Conservation (phyloP, 306 rosid species). For the Lupinus albus region DNA sequence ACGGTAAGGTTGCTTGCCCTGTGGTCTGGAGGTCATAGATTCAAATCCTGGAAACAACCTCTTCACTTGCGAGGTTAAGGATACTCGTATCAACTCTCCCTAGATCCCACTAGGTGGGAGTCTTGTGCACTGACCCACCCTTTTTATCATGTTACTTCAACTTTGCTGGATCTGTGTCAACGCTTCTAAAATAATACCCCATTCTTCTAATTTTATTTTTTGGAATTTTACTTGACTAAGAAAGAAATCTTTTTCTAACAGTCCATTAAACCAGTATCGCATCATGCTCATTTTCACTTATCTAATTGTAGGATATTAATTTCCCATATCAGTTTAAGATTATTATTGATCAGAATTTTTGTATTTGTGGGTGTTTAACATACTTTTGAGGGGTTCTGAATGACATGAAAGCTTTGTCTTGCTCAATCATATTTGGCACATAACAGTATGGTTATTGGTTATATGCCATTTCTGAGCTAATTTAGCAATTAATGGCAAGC, state of each 20-base stretch:
- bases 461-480: not conserved
- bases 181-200: constrained; percentile 1
- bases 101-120: no score
- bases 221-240: not conserved
- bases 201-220: constrained; percentile 2
- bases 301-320: not conserved
- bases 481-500: not conserved
- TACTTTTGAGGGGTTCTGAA: not conserved
- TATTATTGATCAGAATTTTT: not conserved
- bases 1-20: no score
- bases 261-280: not conserved
- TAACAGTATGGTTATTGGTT: not conserved
- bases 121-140: no score
- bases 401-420: constrained; percentile 14
- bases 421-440: not conserved
- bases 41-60: no score
- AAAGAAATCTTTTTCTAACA: not conserved
- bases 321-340: not conserved
- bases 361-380: constrained; percentile 2
- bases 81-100: no score
- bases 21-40: no score
- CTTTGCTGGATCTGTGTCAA: constrained; percentile 19
- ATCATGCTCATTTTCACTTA: not conserved
- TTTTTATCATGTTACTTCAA: constrained; percentile 16
- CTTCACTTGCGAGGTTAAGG: no score